A percentile compares a stretch with the other conserved stretches of the same genome.
Evolutionary conservation across 202 grass and related monocot genomes (phyloP).

Genomic region (Dendrocalamus latiflorus): DNA sequence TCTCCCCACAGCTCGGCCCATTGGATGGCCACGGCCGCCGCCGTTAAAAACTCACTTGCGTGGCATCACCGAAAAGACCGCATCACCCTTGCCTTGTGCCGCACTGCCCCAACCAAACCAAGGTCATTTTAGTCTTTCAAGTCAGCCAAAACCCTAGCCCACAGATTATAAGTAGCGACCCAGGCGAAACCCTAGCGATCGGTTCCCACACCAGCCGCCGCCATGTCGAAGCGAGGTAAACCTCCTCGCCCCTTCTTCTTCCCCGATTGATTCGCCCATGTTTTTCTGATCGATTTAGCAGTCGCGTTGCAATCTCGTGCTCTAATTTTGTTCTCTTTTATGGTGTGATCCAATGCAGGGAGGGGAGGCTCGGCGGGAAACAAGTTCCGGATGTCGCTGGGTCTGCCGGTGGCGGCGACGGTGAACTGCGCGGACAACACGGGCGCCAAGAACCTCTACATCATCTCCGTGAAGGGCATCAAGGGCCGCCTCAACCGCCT

Average conservation of each 20-base stretch:
- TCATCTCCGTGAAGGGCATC: conserved; percentile 69
- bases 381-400: conserved; percentile 58
- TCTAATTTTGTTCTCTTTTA: no score
- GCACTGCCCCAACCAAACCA: not conserved
- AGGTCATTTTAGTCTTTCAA: not conserved
- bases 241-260: no score
- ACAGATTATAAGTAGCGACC: conserved; percentile 8
- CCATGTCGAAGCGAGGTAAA: conserved; percentile 63
- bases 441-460: conserved; percentile 65
- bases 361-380: conserved; percentile 47
- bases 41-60: not conserved
- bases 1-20: not conserved
- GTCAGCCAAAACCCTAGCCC: conserved; percentile 29
- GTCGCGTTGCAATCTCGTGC: not conserved
- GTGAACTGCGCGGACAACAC: conserved; percentile 66
- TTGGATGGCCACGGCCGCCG: not conserved
- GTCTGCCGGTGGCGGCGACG: conserved; percentile 62
- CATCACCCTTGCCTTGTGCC: not conserved
- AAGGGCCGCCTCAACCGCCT: conserved; percentile 56
- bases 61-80: not conserved
- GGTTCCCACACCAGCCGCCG: conserved; percentile 28
- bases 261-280: not conserved
- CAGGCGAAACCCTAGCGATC: conserved; percentile 19
- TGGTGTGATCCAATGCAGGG: conserved; percentile 24
- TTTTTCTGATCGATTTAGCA: not conserved